Evolutionary conservation across 1,284 basidiomycete species (phyloP), one percentile per base, ranked within the genome.

Genomic region (Tausonia pullulans): DNA sequence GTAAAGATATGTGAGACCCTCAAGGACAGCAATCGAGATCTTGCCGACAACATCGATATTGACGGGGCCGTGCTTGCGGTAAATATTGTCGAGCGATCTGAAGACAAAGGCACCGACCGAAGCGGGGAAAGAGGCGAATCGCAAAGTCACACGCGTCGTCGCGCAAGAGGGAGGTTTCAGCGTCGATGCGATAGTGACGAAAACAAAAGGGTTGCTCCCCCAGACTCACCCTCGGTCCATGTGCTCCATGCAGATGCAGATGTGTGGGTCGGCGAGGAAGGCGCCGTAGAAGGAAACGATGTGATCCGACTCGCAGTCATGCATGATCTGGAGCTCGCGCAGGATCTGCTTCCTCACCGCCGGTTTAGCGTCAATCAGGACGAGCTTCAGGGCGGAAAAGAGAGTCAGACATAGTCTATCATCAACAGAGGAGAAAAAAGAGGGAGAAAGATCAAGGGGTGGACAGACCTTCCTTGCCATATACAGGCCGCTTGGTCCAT

Each of bases 171-270:
- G 14, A 6, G 27, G 8, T 16, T 55, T 8, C 53, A 16, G 53
- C 48, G 9, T 14, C 48, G 9, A 8, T 49, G 9, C 8, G 48
- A 27, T 27, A 2, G 27, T 27, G 27, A 27, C 27, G 9, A 60
- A 43, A 58, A 43, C 53, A 27, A 49, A 27, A n/a, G n/a, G 1
- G n/a, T 27, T 13, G 39, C 13, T 13, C 0, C 4, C 13, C 14
- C 5, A 11, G 39, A 69, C 78, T 68, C 64, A 80, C 78, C 79
- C 78, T 63, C 79, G 78, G 69, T 98, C 91, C 93, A 94, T 94
- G 75, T 81, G 90, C 74, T 99, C 95, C 87, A 98, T 98, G 77
- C 94, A 98, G 69, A 98, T 94, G 76, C 93, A 97, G 72, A 99
- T 95, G 71, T 98, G 96, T 10, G 95, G 93, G 73, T 98, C 95